Conservation (phyloP, 345 rosid species). For the Anastatica hierochuntica region DNA sequence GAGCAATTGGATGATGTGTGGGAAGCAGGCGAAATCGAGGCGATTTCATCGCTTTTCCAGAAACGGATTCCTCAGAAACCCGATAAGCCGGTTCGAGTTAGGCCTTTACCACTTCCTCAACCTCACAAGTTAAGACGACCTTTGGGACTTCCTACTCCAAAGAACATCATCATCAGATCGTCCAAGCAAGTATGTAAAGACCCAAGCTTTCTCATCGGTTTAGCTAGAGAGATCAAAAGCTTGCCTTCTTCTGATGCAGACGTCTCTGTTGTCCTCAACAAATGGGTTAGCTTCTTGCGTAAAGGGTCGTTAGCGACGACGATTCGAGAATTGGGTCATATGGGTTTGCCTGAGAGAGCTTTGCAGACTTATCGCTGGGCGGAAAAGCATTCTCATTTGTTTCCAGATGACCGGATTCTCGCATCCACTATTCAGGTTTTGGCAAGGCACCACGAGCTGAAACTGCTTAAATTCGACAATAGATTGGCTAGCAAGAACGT, state of each 20-base stretch:
- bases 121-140: constrained; percentile 76
- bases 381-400: constrained; percentile 50
- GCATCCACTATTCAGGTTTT: constrained; percentile 66
- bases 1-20: constrained; percentile 33
- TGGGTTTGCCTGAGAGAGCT: constrained; percentile 73
- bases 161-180: constrained; percentile 32
- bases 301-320: constrained; percentile 70
- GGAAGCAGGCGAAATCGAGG: constrained; percentile 64
- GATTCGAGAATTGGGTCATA: constrained; percentile 68
- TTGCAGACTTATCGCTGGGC: constrained; percentile 83
- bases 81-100: constrained; percentile 35
- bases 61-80: constrained; percentile 78
- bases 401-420: constrained; percentile 58
- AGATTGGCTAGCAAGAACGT: constrained; percentile 49
- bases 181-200: constrained; percentile 40
- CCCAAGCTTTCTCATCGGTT: constrained; percentile 49
- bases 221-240: constrained; percentile 58
- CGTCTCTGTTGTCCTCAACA: constrained; percentile 47
- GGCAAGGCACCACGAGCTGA: constrained; percentile 50
- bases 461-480: constrained; percentile 47
- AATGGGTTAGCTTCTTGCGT: constrained; percentile 46
- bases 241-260: constrained; percentile 37
- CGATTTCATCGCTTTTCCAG: constrained; percentile 68
- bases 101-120: constrained; percentile 73
- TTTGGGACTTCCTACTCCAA: constrained; percentile 49